Evolutionary conservation across 1,284 basidiomycete genomes (phyloP).

Genomic region (Microbotryomycetes sp.): DNA sequence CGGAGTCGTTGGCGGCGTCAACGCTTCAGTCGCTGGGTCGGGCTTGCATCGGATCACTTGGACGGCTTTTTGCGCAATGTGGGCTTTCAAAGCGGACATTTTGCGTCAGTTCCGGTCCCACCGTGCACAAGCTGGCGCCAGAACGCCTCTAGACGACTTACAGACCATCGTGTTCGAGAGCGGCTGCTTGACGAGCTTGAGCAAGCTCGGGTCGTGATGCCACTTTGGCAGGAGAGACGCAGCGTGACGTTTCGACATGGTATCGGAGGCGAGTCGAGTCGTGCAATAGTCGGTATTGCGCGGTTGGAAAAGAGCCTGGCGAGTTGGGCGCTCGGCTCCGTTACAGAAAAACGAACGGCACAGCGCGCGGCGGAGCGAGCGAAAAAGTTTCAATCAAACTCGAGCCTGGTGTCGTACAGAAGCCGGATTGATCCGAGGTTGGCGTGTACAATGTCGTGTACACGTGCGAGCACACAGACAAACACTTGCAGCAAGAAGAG

Average conservation of each 20-base stretch:
- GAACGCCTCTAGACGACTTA: conserved; percentile 37
- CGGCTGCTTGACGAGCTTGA: conserved; percentile 63
- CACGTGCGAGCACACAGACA: no score
- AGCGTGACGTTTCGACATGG: neutral
- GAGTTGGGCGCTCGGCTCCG: no score
- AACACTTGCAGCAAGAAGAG: no score
- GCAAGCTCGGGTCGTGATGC: conserved; percentile 60
- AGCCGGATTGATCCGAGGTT: no score
- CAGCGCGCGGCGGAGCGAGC: no score
- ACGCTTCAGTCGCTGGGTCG: conserved; percentile 1
- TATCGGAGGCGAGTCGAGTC: neutral
- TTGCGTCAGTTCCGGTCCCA: neutral
- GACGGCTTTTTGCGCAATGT: neutral
- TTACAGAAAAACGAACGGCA: no score
- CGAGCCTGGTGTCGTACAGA: no score
- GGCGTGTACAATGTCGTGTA: no score
- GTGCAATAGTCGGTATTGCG: no score
- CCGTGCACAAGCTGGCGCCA: neutral
- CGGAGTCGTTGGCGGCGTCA: conserved; percentile 30
- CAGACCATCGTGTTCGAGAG: conserved; percentile 72
- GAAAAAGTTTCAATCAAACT: no score
- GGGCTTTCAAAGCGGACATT: neutral
- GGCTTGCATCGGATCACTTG: neutral
- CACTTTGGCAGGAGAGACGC: conserved; percentile 8
- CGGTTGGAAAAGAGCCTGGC: no score